phyloP scores from a whole-genome alignment of 176 grass and related monocot species.

The Eremochloa ophiuroides region DNA sequence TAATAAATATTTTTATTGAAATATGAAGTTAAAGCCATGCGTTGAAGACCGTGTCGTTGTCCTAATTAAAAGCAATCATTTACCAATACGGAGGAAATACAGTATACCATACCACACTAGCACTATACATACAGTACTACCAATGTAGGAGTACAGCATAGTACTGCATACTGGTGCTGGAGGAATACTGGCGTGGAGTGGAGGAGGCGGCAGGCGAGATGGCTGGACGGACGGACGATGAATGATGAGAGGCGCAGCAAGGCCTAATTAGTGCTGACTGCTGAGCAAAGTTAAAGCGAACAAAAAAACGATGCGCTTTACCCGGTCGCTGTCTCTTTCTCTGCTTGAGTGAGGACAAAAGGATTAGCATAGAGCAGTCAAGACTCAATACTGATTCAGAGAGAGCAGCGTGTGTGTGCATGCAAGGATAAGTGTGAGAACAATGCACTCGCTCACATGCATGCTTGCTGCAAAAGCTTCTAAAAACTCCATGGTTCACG shows the following conservation, averaged over 20 bases:
- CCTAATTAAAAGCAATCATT: no score
- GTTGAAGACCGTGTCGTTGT: no score
- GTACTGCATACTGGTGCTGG: no score
- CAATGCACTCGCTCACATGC: background rate
- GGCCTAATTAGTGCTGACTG: no score
- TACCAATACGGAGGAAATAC: no score
- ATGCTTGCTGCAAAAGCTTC: background rate
- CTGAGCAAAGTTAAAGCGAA: conserved; percentile 29
- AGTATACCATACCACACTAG: no score
- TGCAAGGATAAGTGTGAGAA: background rate
- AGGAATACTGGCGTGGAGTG: background rate
- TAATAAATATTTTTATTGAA: no score
- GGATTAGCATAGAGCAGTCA: background rate
- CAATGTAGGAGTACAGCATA: no score
- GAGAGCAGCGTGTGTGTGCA: background rate
- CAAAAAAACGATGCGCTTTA: conserved; percentile 39
- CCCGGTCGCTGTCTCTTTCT: conserved; percentile 14
- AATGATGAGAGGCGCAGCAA: conserved; percentile 8
- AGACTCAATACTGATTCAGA: background rate
- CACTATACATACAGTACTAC: no score
- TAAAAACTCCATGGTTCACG: no score
- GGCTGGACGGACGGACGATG: background rate
- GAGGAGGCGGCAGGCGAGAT: background rate
- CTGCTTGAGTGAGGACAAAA: conserved; percentile 24
- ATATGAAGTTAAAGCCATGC: no score